Conservation (phyloP, 148 eudicot species). For the Fallopia convolvulus region DNA sequence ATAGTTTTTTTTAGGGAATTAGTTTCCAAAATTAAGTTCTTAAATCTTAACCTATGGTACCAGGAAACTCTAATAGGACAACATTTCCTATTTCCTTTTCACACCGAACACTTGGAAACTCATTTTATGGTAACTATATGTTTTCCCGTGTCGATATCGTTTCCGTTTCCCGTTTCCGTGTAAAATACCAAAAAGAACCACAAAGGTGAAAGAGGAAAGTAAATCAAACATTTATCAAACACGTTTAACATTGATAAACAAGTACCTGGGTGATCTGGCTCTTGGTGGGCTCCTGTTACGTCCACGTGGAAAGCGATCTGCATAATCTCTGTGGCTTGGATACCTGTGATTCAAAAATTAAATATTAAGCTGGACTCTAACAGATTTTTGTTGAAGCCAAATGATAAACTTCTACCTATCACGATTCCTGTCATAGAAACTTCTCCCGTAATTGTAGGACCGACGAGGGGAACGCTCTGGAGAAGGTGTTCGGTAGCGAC, state of each 20-base stretch:
- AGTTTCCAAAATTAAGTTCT: too few relatives aligned
- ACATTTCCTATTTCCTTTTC: too few relatives aligned
- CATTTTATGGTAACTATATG: too few relatives aligned
- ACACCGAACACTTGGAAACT: too few relatives aligned
- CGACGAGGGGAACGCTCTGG: slow-evolving; percentile 75
- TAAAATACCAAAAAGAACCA: too few relatives aligned
- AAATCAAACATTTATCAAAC: neutral
- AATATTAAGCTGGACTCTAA: neutral
- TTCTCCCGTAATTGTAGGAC: slow-evolving; percentile 54
- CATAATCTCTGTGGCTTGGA: slow-evolving; percentile 50
- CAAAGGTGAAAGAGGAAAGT: neutral
- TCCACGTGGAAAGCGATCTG: slow-evolving; percentile 59
- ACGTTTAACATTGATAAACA: neutral
- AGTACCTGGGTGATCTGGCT: slow-evolving; percentile 76
- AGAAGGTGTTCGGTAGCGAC: slow-evolving; percentile 86
- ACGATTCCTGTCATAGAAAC: slow-evolving; percentile 41
- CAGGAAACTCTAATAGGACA: too few relatives aligned
- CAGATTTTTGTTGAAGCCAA: neutral
- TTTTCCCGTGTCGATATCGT: too few relatives aligned
- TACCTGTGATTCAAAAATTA: slow-evolving; percentile 27
- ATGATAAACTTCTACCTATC: slow-evolving; percentile 52
- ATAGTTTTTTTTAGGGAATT: too few relatives aligned
- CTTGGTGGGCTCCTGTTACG: slow-evolving; percentile 72
- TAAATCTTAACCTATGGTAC: too few relatives aligned
- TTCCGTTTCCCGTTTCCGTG: too few relatives aligned